Evolutionary conservation across 2,329 filamentous ascomycete genomes (phyloP).

Genomic region (Conoideocrella luteorostrata): DNA sequence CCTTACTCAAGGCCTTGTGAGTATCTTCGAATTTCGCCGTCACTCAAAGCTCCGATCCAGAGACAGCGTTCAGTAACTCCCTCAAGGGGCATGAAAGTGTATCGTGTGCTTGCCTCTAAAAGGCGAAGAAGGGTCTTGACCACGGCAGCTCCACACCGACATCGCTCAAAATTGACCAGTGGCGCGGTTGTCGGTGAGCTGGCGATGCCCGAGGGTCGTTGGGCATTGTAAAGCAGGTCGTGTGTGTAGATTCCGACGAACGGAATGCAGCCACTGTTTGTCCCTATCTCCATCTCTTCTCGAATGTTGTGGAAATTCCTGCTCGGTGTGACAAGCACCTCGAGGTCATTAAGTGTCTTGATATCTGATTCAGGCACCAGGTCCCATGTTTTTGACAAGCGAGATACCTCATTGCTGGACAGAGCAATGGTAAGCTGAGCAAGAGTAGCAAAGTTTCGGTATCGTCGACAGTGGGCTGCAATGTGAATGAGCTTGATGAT

Average conservation of each 20-base stretch:
- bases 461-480: slow-evolving; percentile 64
- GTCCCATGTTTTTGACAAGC: slow-evolving; percentile 64
- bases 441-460: slow-evolving; percentile 79
- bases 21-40: slow-evolving; percentile 62
- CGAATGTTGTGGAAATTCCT: slow-evolving; percentile 73
- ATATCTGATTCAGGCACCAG: slow-evolving; percentile 60
- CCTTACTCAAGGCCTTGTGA: slow-evolving; percentile 41
- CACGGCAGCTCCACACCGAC: slow-evolving; percentile 66
- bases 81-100: slow-evolving; percentile 67
- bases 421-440: slow-evolving; percentile 74
- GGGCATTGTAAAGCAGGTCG: slow-evolving; percentile 74
- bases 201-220: slow-evolving; percentile 69
- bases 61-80: slow-evolving; percentile 73
- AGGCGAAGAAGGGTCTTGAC: slow-evolving; percentile 74
- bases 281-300: slow-evolving; percentile 67
- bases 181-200: slow-evolving; percentile 59
- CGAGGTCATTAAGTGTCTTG: slow-evolving; percentile 60
- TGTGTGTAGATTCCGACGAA: slow-evolving; percentile 82
- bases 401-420: slow-evolving; percentile 64
- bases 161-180: slow-evolving; percentile 78
- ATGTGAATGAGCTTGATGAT: slow-evolving; percentile 81
- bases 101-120: slow-evolving; percentile 72
- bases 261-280: slow-evolving; percentile 69
- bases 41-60: slow-evolving; percentile 74
- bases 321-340: slow-evolving; percentile 67